Conservation (phyloP, 495 filamentous ascomycete species). For the Podospora didyma region DNA sequence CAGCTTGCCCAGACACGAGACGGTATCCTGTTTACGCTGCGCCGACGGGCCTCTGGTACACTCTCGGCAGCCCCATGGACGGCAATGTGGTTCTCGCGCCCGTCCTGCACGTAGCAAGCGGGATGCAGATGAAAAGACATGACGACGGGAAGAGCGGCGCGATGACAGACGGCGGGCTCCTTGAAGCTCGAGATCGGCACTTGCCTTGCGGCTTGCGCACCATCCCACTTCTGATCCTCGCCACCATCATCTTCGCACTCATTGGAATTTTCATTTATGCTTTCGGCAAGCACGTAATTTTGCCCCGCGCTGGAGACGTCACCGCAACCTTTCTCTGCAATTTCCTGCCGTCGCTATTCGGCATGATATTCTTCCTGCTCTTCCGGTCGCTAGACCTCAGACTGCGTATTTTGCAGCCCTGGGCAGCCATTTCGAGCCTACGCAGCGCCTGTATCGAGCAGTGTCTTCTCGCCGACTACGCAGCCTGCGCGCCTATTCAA, state of each 20-base stretch:
- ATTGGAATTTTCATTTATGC: constrained; percentile 71
- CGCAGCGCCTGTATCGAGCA: constrained; percentile 60
- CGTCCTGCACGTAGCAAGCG: constrained; percentile 21
- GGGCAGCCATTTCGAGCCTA: constrained; percentile 55
- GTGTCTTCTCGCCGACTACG: constrained; percentile 72
- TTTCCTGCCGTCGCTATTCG: constrained; percentile 75
- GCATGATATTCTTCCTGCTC: constrained; percentile 68
- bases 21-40: constrained; percentile 44
- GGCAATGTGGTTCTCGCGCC: constrained; percentile 22
- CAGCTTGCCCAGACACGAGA: constrained; percentile 54
- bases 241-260: constrained; percentile 57
- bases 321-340: constrained; percentile 84
- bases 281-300: no score
- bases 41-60: constrained; percentile 41
- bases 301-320: no score
- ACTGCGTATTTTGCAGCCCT: constrained; percentile 72
- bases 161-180: constrained; percentile 34
- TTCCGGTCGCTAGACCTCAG: constrained; percentile 74
- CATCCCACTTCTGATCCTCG: constrained; percentile 58
- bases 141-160: constrained; percentile 9
- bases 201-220: constrained; percentile 75
- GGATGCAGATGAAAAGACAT: constrained; percentile 32
- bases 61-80: constrained; percentile 36
- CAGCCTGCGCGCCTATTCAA: constrained; percentile 58
- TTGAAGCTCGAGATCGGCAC: constrained; percentile 55